Conservation (phyloP, 768 basidiomycete species). For the Kwoniella mangroviensis region DNA sequence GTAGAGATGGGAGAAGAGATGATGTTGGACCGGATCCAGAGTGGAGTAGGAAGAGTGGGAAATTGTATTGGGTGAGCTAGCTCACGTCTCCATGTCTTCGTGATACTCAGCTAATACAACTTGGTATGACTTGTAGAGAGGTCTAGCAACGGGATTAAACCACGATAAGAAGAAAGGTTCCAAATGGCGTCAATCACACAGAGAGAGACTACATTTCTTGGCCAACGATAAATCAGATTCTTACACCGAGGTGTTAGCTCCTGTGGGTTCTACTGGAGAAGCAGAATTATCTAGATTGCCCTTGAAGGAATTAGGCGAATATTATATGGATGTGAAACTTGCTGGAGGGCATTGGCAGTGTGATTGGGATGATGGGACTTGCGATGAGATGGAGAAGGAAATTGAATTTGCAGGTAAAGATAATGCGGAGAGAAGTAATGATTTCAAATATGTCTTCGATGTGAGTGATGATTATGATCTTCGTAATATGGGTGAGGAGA, state of each 20-base stretch:
- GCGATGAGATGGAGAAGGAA: constrained; percentile 57
- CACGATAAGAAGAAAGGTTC: constrained; percentile 51
- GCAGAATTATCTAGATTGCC: constrained; percentile 48
- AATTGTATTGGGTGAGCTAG: constrained; percentile 59
- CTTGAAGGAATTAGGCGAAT: constrained; percentile 46
- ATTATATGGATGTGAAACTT: constrained; percentile 58
- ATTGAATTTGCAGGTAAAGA: constrained; percentile 55
- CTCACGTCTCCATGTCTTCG: too few relatives aligned
- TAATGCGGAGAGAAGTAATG: constrained; percentile 54
- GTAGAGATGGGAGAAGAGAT: constrained; percentile 53
- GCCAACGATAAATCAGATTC: constrained; percentile 49
- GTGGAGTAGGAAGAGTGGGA: constrained; percentile 56
- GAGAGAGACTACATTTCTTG: constrained; percentile 55
- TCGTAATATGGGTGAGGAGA: too few relatives aligned
- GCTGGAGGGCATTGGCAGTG: constrained; percentile 58
- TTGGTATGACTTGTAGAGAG: constrained; percentile 42
- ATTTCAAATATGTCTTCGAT: constrained; percentile 59
- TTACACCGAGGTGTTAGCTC: constrained; percentile 48
- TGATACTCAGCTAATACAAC: not conserved
- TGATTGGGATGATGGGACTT: constrained; percentile 56
- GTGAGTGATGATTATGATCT: constrained; percentile 35
- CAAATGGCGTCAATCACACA: constrained; percentile 55
- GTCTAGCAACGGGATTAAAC: constrained; percentile 55
- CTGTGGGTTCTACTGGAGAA: constrained; percentile 48
- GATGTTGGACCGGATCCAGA: constrained; percentile 56